Base-by-base conservation (phyloP, 1,284 basidiomycete species). In the Apiotrichum siamense region DNA sequence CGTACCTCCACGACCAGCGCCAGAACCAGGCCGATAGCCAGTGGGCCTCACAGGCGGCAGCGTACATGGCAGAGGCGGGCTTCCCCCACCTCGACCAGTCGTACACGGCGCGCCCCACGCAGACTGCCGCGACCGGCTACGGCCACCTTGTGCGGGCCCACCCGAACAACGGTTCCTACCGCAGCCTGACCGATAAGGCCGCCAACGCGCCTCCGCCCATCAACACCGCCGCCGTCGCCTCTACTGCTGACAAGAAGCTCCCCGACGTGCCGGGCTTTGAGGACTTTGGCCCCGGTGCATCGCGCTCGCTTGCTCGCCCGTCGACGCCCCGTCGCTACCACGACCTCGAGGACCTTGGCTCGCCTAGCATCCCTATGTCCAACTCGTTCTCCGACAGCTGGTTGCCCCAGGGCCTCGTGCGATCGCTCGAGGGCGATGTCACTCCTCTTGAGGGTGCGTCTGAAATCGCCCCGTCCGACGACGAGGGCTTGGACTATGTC, bases 311-410 rank as follows among this genome's bases (percentile, higher is more conserved):
- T 4, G 54, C 47, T 7, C 54, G 36, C 44, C 50, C 39, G 11
- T 39, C 43, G 17, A 45, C 43, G 20, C 46, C 36, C 21, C 40
- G n/a, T 33, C 33, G 35, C 25, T 10, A 17, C 20, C 37, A 44
- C 36, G 49, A 48, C 38, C 7, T 47, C 29, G 53, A 57, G 25
- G 73, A 75, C 46, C 62, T 63, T 7, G 69, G 72, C 9, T 76
- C 74, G 38, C 72, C 73, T 4, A 66, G 63, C 36, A 68, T 69
- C 12, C 61, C 62, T 18, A 69, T 74, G 46, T 71, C 70, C 4
- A 62, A 69, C 4, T 71, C 71, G n/a, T 73, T 75, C 59, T 65
- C 67, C 10, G 66, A 68, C 48, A 70, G 70, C 50, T 60, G 74
- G 29, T 54, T 76, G 0, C 73, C 73, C 27, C 70, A 73, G 53